Conservation (phyloP, 768 basidiomycete species). For the Mrakia frigida region DNA sequence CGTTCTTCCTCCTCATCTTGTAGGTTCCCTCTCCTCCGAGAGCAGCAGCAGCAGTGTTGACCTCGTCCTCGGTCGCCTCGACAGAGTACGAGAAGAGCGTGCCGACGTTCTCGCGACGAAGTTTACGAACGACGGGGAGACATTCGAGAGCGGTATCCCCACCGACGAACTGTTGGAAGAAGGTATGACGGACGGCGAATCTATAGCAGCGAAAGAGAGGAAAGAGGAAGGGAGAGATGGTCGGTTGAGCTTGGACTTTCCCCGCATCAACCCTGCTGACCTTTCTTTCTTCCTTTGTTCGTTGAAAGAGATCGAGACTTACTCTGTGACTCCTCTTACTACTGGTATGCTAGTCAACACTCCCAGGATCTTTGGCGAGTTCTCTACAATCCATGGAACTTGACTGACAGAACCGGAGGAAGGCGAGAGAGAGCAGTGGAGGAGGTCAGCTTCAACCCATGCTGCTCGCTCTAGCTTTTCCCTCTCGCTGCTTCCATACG, state of each 20-base stretch:
- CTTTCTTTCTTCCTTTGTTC: not conserved
- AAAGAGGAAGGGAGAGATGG: not conserved
- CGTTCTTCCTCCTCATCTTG: conserved; percentile 48
- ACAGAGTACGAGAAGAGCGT: conserved; percentile 76
- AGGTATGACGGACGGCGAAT: conserved; percentile 31
- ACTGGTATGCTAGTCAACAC: conserved; percentile 19
- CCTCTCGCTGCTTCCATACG: not conserved
- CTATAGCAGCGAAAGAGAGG: not conserved
- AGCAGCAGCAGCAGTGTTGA: conserved; percentile 38
- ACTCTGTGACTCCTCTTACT: conserved; percentile 14
- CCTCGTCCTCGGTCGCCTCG: conserved; percentile 64
- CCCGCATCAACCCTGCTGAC: not conserved
- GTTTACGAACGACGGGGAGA: conserved; percentile 57
- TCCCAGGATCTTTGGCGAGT: conserved; percentile 26
- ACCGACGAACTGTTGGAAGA: conserved; percentile 68
- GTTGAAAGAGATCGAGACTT: not conserved
- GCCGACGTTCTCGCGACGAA: conserved; percentile 67
- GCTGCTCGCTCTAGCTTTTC: not conserved
- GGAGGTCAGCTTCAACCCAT: conserved; percentile 8
- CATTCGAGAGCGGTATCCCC: conserved; percentile 71
- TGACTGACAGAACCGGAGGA: conserved; percentile 7
- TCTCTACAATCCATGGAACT: conserved; percentile 30
- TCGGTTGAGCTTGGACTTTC: not conserved
- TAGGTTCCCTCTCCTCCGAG: conserved; percentile 24
- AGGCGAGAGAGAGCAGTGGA: not conserved